These are phyloP conservation scores for Phyllosticta paracitricarpa DNA, from an alignment of 2,329 filamentous ascomycete species.

Conservation along the genomic window DNA sequence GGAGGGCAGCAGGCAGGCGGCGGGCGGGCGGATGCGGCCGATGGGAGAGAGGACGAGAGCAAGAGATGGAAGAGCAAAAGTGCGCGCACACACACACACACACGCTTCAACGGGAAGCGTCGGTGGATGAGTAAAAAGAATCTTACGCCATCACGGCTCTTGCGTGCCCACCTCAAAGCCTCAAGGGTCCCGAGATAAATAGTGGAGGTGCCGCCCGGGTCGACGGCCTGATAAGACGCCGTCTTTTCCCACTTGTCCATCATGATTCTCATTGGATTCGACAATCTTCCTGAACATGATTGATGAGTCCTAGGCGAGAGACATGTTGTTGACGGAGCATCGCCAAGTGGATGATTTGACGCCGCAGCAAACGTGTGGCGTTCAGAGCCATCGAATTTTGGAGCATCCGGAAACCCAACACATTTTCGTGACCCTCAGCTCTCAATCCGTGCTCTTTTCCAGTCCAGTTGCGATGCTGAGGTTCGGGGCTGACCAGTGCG, in stretches of 20 bases:
- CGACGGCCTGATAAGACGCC: background rate
- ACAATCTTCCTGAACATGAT: background rate
- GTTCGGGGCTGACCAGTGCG: background rate
- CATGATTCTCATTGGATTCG: background rate
- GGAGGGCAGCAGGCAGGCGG: background rate
- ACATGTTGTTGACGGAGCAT: background rate
- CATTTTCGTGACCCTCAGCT: background rate
- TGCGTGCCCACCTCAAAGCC: background rate
- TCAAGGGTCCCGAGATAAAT: slow-evolving; percentile 10
- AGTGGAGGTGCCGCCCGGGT: slow-evolving; percentile 3
- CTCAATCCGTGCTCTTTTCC: background rate
- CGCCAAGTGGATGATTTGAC: background rate
- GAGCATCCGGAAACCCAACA: background rate
- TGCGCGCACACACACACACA: background rate
- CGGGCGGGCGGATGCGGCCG: background rate
- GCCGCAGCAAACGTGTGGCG: background rate
- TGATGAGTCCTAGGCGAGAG: background rate
- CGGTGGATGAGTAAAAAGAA: background rate
- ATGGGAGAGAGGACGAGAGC: background rate
- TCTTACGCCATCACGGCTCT: background rate
- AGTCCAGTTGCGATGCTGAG: background rate
- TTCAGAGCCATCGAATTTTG: background rate
- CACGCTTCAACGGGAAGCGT: background rate
- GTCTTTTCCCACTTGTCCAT: background rate
- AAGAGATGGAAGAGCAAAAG: background rate